A percentile compares a stretch with the other conserved stretches of the same genome.
Conservation (phyloP, 2,329 filamentous ascomycete genomes). For the Monosporascus sp. region DNA sequence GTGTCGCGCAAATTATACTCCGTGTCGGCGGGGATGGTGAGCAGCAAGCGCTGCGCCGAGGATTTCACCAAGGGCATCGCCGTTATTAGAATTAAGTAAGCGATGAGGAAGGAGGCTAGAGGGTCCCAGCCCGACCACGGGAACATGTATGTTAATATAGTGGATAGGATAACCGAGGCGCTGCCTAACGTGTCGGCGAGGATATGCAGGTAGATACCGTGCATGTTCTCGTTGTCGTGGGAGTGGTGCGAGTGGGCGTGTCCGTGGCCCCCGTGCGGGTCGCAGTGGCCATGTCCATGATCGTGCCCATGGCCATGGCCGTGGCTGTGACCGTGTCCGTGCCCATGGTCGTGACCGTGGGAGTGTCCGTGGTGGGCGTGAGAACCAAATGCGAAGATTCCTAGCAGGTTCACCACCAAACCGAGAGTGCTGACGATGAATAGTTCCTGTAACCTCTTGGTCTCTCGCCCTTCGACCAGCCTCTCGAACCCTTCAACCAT, state of each 20-base stretch:
- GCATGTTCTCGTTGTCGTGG: constrained; percentile 96
- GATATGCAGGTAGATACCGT: constrained; percentile 93
- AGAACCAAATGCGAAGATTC: constrained; percentile 77
- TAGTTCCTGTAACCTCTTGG: constrained; percentile 79
- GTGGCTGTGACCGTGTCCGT: constrained; percentile 32
- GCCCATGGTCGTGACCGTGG: constrained; percentile 25
- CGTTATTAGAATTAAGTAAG: constrained; percentile 86
- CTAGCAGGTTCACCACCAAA: constrained; percentile 84
- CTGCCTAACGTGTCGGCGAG: constrained; percentile 92
- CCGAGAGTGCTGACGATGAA: constrained; percentile 84
- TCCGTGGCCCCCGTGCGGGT: constrained; percentile 24
- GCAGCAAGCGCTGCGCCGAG: constrained; percentile 74
- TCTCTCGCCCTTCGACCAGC: constrained; percentile 75
- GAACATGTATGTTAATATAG: constrained; percentile 77
- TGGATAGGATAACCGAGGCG: constrained; percentile 89
- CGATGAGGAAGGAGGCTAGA: constrained; percentile 88
- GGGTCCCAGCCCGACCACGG: constrained; percentile 95
- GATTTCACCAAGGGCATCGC: constrained; percentile 82
- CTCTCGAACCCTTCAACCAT: constrained; percentile 90
- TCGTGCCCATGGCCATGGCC: constrained; percentile 30
- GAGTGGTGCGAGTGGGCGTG: constrained; percentile 42
- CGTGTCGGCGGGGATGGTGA: constrained; percentile 76
- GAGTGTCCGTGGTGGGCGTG: constrained; percentile 50
- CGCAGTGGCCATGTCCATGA: constrained; percentile 20
- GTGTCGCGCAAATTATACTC: constrained; percentile 88